Conservation (phyloP, 192 early-diverging fungal genomes). For the Coemansia sp. region DNA sequence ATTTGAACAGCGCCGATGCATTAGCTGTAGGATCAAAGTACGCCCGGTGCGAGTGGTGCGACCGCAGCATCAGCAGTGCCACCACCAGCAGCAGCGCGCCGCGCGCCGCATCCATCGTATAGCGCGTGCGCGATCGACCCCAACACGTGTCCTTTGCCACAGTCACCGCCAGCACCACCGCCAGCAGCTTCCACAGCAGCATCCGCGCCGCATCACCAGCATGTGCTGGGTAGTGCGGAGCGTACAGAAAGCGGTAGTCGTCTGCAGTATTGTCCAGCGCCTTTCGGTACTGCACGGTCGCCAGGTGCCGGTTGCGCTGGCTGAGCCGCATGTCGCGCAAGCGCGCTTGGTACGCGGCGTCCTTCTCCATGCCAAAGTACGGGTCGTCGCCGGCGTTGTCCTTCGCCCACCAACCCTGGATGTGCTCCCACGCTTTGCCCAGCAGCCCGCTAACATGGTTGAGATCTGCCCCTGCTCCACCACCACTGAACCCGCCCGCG, state of each 20-base stretch:
- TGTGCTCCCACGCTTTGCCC: conserved; percentile 22
- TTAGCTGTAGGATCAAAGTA: conserved; percentile 62
- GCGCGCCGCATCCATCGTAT: conserved; percentile 54
- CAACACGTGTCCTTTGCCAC: conserved; percentile 67
- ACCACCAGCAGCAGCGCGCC: conserved; percentile 53
- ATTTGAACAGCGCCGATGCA: conserved; percentile 49
- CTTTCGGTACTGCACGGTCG: conserved; percentile 55
- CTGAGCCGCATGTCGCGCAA: conserved; percentile 46
- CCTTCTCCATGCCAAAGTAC: conserved; percentile 47
- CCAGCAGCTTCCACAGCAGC: conserved; percentile 59
- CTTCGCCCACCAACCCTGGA: conserved; percentile 33
- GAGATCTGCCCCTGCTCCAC: background rate
- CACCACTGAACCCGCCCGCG: background rate
- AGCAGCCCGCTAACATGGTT: conserved; percentile 12
- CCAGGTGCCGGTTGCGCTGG: conserved; percentile 54
- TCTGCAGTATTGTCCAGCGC: conserved; percentile 57
- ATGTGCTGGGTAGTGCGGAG: conserved; percentile 50
- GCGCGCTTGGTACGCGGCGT: conserved; percentile 51
- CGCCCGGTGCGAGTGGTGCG: conserved; percentile 59
- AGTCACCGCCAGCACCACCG: conserved; percentile 47
- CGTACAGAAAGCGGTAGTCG: conserved; percentile 64
- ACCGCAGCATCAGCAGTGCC: conserved; percentile 53
- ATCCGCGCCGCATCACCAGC: conserved; percentile 58
- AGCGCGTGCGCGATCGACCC: conserved; percentile 44
- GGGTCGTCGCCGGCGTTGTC: conserved; percentile 22